phyloP scores from a whole-genome alignment of 306 rosid species.

The Gastrolobium villosum region DNA sequence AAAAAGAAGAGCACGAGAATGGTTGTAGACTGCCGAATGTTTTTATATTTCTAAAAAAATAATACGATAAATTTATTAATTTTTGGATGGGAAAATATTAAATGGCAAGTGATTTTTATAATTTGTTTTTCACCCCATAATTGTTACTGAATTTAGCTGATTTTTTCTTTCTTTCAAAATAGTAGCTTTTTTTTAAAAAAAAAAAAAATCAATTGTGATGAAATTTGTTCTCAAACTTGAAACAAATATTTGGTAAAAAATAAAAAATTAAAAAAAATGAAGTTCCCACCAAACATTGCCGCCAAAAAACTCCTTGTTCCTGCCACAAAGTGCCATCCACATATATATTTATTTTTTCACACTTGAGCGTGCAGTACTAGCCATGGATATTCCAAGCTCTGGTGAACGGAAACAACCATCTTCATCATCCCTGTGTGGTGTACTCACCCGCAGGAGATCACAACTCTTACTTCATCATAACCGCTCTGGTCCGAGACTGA shows the following conservation, averaged over 20 bases:
- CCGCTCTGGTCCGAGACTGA: conserved; percentile 29
- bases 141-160: too few relatives aligned
- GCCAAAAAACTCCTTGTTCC: conserved; percentile 50
- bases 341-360: not conserved
- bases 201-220: too few relatives aligned
- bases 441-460: conserved; percentile 48
- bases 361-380: conserved; percentile 1
- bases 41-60: too few relatives aligned
- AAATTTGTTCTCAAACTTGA: too few relatives aligned
- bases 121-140: too few relatives aligned
- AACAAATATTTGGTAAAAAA: not conserved
- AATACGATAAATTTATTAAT: too few relatives aligned
- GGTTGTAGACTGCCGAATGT: too few relatives aligned
- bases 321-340: conserved; percentile 43
- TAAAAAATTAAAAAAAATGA: not conserved
- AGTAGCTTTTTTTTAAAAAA: too few relatives aligned
- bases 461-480: conserved; percentile 43
- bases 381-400: conserved; percentile 57
- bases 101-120: too few relatives aligned
- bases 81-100: too few relatives aligned
- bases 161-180: too few relatives aligned
- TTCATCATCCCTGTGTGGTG: not conserved
- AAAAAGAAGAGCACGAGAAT: too few relatives aligned
- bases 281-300: conserved; percentile 27
- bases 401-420: conserved; percentile 44